Base-by-base conservation (phyloP, 306 rosid genomes). In the Lathyrus oleraceus region DNA sequence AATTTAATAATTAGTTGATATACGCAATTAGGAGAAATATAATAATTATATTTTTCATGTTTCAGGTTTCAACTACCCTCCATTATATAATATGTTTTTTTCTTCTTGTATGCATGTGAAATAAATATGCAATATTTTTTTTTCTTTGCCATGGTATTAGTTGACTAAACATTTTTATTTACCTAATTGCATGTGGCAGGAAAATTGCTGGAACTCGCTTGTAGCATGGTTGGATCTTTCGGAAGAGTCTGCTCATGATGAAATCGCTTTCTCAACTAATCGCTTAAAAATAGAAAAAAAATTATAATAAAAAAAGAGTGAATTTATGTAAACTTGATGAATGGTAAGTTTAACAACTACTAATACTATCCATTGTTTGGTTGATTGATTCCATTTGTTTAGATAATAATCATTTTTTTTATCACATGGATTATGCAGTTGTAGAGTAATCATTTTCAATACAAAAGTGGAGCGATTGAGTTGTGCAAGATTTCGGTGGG, bases 211-310 rank as follows among this genome's bases (percentile, higher is more conserved):
- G 91, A 93, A 81, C 78, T 85, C 44, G 86, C 96, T 0, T 93
- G 98, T 78, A 80, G 81, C 44, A 77, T 90, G 96, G 80, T 93
- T 67, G 98, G 91, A 83, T 81, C 86, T 78, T 58, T 92, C 75
- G 95, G 95, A 75, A 85, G 65, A 54, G 83, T 21, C 58, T 82
- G 86, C 74, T 77, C 77, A 75, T 75, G 76, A 75, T 71, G 76
- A 69, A 71, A 84, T 87, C 90, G 81, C 79, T 61, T 80, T 88
- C 83, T 71, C 91, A 77, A 74, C 75, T 67, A 66, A 63, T 84
- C 80, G 80, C 81, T 42, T 16, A 6, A 40, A 28, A 47, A 54
- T 10, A 19, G 53, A 39, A 25, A 63, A 25, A 71, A 27, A 21
- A 27, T 57, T 27, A 57, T 57, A 57, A 57, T 57, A 57, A 78